phyloP scores from a whole-genome alignment of 164 flowering plant genomes.

The Vitis rotundifolia region DNA sequence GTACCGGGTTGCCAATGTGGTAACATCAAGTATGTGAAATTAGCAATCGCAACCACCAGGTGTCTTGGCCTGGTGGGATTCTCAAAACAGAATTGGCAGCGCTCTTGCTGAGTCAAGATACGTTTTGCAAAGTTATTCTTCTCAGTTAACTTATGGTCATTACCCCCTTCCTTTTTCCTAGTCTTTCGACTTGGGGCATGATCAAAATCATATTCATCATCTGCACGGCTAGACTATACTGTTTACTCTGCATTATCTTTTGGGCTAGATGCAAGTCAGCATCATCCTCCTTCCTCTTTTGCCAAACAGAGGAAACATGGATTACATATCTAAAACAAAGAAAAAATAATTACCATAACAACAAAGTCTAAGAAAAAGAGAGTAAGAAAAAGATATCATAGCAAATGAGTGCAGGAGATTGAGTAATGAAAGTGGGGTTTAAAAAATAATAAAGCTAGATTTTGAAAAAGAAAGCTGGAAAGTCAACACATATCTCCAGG shows the following conservation, averaged over 20 bases:
- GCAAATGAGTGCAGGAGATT: not conserved
- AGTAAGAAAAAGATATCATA: not conserved
- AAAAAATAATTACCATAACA: not conserved
- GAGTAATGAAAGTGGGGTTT: not conserved
- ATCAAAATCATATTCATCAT: constrained; percentile 94
- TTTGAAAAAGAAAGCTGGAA: not conserved
- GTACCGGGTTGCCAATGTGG: constrained; percentile 74
- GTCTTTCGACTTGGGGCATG: constrained; percentile 58
- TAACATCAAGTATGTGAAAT: constrained; percentile 79
- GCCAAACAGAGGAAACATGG: constrained; percentile 31
- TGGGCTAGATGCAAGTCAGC: constrained; percentile 73
- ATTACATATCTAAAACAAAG: constrained; percentile 31
- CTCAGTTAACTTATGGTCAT: constrained; percentile 28
- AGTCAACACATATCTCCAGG: too few species aligned
- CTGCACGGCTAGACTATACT: constrained; percentile 62
- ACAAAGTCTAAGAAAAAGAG: not conserved
- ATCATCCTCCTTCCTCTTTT: constrained; percentile 66
- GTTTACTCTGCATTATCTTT: constrained; percentile 64
- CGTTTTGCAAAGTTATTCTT: constrained; percentile 39
- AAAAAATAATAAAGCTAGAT: not conserved
- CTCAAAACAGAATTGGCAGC: constrained; percentile 88
- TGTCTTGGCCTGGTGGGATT: constrained; percentile 79
- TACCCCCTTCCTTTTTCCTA: constrained; percentile 37
- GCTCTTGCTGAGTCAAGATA: constrained; percentile 78
- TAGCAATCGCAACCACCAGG: constrained; percentile 81